Conservation (phyloP, 2,329 filamentous ascomycete genomes). For the Lachnellula occidentalis region DNA sequence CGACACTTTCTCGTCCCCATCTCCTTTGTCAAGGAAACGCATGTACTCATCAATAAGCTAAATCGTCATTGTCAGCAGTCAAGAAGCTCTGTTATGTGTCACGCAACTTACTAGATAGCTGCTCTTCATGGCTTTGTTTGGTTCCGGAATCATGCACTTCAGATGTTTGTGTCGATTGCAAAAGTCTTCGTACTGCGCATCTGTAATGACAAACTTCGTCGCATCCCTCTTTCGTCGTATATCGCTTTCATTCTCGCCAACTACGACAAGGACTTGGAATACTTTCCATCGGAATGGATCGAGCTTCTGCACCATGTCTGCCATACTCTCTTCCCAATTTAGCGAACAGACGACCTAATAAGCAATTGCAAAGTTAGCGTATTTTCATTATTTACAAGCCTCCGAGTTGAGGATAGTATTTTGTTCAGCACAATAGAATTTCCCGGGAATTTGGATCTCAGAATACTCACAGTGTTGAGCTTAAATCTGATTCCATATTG, state of each 20-base stretch:
- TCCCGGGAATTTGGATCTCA: no score
- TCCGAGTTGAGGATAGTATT: no score
- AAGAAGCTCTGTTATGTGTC: not conserved
- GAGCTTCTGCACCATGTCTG: slow-evolving; percentile 33
- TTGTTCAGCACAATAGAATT: no score
- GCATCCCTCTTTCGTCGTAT: slow-evolving; percentile 35
- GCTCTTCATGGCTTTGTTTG: slow-evolving; percentile 44
- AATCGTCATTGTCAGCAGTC: not conserved
- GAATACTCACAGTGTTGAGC: slow-evolving; percentile 42
- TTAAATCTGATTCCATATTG: slow-evolving; percentile 48
- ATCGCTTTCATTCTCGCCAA: slow-evolving; percentile 46
- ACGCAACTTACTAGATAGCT: slow-evolving; percentile 36
- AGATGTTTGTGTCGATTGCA: slow-evolving; percentile 39
- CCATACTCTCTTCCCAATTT: slow-evolving; percentile 48
- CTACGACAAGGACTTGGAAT: slow-evolving; percentile 49
- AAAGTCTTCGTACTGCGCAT: slow-evolving; percentile 42
- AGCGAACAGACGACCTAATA: slow-evolving; percentile 37
- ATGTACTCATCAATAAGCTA: slow-evolving; percentile 16
- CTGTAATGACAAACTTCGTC: slow-evolving; percentile 39
- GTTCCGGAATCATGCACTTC: slow-evolving; percentile 41
- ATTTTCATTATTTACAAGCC: not conserved
- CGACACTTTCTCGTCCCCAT: not conserved
- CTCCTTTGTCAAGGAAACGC: slow-evolving; percentile 16
- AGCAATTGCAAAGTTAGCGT: not conserved
- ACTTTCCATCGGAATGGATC: slow-evolving; percentile 49